phyloP scores from a whole-genome alignment of 164 flowering plant species.

The Dillenia turbinata region DNA sequence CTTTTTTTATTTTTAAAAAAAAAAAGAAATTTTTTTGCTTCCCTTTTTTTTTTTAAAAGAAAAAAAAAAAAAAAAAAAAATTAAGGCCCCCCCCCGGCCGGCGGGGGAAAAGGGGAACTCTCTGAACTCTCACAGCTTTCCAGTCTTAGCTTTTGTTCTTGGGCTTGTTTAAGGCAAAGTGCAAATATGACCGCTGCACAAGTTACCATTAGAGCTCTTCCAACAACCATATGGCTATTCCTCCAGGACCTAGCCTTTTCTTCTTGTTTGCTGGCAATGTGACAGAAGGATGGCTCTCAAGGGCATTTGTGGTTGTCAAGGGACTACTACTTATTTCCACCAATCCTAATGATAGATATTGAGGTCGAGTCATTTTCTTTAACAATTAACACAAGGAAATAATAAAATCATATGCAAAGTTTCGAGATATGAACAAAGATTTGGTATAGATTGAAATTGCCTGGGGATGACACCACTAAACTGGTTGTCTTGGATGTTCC shows the following conservation, averaged over 20 bases:
- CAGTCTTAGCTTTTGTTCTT: slow-evolving; percentile 12
- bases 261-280: slow-evolving; percentile 20
- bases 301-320: slow-evolving; percentile 56
- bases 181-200: slow-evolving; percentile 39
- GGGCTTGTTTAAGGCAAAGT: slow-evolving; percentile 26
- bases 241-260: slow-evolving; percentile 38
- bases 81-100: too few relatives aligned
- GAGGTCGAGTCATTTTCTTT: background rate
- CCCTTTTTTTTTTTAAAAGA: too few relatives aligned
- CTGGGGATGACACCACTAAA: slow-evolving; percentile 75
- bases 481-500: slow-evolving; percentile 68
- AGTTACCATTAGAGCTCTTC: slow-evolving; percentile 36
- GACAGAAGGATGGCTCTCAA: slow-evolving; percentile 38
- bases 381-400: background rate
- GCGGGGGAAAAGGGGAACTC: background rate
- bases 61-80: too few relatives aligned
- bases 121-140: slow-evolving; percentile 24
- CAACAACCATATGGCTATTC: slow-evolving; percentile 45
- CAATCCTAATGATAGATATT: slow-evolving; percentile 41
- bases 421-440: slow-evolving; percentile 44
- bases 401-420: background rate
- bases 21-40: too few relatives aligned
- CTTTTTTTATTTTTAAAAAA: too few relatives aligned
- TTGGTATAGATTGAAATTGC: slow-evolving; percentile 51
- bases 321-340: slow-evolving; percentile 51